Percentiles rank a stretch among this genome's conserved stretches.
These are phyloP conservation scores for Neurospora sp. DNA, from an alignment of 495 filamentous ascomycete species.

Conservation along the genomic window DNA sequence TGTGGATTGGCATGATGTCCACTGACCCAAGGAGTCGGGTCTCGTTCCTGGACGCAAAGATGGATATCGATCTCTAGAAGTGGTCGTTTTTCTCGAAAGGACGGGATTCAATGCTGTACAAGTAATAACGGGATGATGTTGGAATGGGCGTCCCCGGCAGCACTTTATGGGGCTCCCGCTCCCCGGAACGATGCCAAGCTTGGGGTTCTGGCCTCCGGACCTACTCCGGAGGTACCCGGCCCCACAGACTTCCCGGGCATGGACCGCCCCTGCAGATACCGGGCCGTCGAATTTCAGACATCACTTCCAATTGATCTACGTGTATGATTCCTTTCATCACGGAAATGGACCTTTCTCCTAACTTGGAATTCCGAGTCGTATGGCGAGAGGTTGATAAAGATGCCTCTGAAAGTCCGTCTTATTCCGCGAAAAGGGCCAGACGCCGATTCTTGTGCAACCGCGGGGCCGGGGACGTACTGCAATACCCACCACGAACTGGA, in stretches of 20 bases:
- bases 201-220: not conserved
- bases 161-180: not conserved
- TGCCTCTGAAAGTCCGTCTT: no score
- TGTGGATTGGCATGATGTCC: not conserved
- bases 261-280: not conserved
- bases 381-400: no score
- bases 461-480: not conserved
- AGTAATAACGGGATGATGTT: not conserved
- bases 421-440: no score
- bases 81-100: not conserved
- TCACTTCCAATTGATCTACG: not conserved
- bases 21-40: not conserved
- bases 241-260: not conserved
- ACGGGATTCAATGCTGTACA: not conserved
- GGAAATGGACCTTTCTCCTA: no score
- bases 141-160: not conserved
- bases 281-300: not conserved
- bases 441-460: no score
- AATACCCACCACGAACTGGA: not conserved
- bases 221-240: not conserved
- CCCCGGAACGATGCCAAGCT: not conserved
- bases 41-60: not conserved
- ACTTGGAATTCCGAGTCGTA: no score
- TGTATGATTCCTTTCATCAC: not conserved
- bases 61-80: not conserved